phyloP scores from a whole-genome alignment of 805 yeast genomes.

The Myxozyma kluyveri region DNA sequence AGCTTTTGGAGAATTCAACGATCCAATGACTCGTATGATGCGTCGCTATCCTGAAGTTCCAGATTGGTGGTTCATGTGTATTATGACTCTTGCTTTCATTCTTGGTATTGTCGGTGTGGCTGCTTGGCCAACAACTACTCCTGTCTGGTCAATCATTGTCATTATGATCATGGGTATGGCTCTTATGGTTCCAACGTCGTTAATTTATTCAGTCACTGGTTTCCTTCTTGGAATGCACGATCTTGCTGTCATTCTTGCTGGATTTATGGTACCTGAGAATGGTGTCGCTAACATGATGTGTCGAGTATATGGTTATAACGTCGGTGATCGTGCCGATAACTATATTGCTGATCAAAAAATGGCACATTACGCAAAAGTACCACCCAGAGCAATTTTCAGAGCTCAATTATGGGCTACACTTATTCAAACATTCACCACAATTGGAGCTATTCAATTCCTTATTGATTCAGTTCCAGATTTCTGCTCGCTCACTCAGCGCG shows the following conservation, averaged over 20 bases:
- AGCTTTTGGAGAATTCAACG: constrained; percentile 31
- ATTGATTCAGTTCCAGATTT: constrained; percentile 41
- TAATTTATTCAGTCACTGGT: constrained; percentile 63
- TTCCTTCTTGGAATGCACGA: constrained; percentile 59
- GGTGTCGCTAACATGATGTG: constrained; percentile 49
- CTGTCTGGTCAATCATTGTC: constrained; percentile 61
- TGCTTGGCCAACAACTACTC: constrained; percentile 43
- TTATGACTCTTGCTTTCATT: constrained; percentile 45
- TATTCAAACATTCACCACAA: constrained; percentile 47
- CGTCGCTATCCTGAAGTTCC: constrained; percentile 63
- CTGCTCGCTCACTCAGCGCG: constrained; percentile 45
- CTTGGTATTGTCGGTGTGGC: constrained; percentile 38
- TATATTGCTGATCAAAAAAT: constrained; percentile 57
- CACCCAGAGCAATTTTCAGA: constrained; percentile 58
- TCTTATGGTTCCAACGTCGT: constrained; percentile 59
- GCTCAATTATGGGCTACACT: constrained; percentile 49
- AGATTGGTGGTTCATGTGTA: constrained; percentile 62
- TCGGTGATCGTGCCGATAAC: constrained; percentile 53
- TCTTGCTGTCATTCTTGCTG: constrained; percentile 60
- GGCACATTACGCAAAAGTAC: constrained; percentile 63
- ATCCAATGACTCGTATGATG: constrained; percentile 40
- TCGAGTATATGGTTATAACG: constrained; percentile 47
- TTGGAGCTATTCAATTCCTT: constrained; percentile 44
- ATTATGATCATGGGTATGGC: constrained; percentile 53
- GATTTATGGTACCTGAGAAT: constrained; percentile 64